Evolutionary conservation across 495 filamentous ascomycete genomes (phyloP).

Genomic region (Astrothelium macrocarpum): DNA sequence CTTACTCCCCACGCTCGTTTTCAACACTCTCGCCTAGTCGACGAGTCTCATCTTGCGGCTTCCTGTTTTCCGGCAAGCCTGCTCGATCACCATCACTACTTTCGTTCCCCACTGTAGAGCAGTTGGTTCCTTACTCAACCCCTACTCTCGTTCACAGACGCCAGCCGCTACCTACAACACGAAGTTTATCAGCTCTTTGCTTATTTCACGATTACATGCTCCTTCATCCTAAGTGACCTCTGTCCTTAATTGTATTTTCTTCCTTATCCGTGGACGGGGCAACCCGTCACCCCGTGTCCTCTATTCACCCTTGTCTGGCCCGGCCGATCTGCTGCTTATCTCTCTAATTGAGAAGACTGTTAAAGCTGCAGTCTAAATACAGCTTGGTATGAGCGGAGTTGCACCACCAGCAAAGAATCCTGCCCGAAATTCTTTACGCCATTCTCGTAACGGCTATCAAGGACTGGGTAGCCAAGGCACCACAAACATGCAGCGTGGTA

Average conservation of each 20-base stretch:
- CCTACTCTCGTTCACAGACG: background rate
- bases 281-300: background rate
- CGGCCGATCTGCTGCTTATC: background rate
- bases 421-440: background rate
- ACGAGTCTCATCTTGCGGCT: background rate
- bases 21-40: background rate
- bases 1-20: background rate
- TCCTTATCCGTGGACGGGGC: background rate
- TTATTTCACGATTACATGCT: background rate
- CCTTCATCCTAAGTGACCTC: background rate
- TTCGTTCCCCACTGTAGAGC: background rate
- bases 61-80: background rate
- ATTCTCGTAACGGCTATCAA: background rate
- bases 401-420: background rate
- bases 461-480: conserved; percentile 1
- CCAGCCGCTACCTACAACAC: background rate
- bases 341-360: background rate
- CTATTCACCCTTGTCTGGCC: background rate
- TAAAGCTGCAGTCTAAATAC: background rate
- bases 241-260: background rate
- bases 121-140: background rate
- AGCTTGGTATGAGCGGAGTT: background rate
- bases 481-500: conserved; percentile 1
- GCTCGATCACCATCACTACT: background rate
- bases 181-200: background rate